Conservation (phyloP, 78 protist genomes). For the Dictyostelium firmibasis region DNA sequence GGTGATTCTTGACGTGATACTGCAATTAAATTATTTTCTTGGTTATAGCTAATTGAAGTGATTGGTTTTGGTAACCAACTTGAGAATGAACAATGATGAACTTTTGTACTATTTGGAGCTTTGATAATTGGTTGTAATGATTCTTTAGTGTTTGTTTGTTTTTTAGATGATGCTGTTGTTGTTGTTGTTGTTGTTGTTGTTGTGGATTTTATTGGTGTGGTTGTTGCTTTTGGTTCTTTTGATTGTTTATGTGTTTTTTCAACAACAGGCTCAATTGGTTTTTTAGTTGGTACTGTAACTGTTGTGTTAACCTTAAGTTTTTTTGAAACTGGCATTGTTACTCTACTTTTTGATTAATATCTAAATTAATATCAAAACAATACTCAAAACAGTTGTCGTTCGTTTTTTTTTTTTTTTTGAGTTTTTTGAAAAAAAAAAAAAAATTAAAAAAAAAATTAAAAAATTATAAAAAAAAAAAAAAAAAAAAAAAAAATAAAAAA, state of each 20-base stretch:
- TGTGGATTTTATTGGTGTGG: not conserved
- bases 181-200: not conserved
- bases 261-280: not conserved
- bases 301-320: not conserved
- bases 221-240: not conserved
- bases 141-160: not conserved
- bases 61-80: slow-evolving; percentile 47
- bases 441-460: too few species aligned
- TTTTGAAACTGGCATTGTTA: slow-evolving; percentile 3
- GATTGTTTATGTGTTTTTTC: slow-evolving; percentile 1
- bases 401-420: not conserved
- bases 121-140: not conserved
- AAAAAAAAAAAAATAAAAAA: not conserved
- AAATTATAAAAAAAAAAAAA: not conserved
- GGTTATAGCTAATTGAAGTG: not conserved
- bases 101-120: not conserved
- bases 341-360: not conserved
- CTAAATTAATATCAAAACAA: not conserved
- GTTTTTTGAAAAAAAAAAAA: not conserved
- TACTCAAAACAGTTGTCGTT: not conserved
- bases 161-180: not conserved
- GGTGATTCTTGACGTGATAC: slow-evolving; percentile 54
- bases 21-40: not conserved
- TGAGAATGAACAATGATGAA: slow-evolving; percentile 48
- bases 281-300: not conserved